Evolutionary conservation across 73 alveolate genomes (phyloP).

Genomic region (Paramecium primaurelia): DNA sequence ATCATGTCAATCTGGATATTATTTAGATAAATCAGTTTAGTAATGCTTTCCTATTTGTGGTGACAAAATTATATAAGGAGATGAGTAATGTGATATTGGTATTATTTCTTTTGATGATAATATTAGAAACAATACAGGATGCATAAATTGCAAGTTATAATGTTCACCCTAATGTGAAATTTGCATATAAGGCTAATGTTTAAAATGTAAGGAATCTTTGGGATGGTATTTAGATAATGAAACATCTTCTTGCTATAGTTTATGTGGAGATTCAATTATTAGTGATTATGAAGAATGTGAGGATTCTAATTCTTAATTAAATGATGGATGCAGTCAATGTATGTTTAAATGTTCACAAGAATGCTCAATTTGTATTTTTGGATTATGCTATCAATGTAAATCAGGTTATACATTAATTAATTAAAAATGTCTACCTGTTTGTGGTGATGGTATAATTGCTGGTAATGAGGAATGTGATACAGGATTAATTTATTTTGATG

Average conservation of each 20-base stretch:
- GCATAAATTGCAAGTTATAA: neutral
- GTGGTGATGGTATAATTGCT: constrained; percentile 10
- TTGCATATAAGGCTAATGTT: neutral
- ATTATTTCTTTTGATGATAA: neutral
- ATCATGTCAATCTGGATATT: neutral
- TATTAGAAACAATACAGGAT: neutral
- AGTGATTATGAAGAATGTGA: neutral
- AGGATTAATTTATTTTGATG: neutral
- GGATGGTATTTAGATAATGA: neutral
- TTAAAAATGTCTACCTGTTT: neutral
- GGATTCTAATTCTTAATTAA: neutral
- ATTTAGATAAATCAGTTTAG: neutral
- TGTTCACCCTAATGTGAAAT: neutral
- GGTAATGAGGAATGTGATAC: neutral
- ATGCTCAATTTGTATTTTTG: neutral
- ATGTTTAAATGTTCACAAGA: neutral
- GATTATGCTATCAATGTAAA: neutral
- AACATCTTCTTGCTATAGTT: neutral
- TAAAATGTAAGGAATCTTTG: neutral
- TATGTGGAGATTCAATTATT: neutral
- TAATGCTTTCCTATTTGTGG: constrained; percentile 36
- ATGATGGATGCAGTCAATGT: neutral
- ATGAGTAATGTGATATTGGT: constrained; percentile 48
- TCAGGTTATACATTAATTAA: neutral
- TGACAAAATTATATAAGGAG: neutral